phyloP scores from a whole-genome alignment of 2,329 filamentous ascomycete species.

The Calycina marina region DNA sequence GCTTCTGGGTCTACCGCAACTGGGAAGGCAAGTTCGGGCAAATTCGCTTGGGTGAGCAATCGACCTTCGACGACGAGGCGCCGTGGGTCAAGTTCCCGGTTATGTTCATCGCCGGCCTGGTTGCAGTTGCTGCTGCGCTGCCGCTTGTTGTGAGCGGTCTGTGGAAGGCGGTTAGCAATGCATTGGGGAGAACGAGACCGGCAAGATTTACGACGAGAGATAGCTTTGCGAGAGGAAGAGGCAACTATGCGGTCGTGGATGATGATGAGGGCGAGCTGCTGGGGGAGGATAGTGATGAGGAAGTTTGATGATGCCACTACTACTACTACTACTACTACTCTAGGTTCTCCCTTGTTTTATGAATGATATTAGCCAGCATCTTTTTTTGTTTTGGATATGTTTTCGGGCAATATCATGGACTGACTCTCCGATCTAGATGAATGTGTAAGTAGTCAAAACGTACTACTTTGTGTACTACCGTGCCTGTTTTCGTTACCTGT shows the following conservation, averaged over 20 bases:
- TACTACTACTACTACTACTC: too few relatives aligned
- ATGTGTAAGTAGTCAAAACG: too few relatives aligned
- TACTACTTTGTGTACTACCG: too few relatives aligned
- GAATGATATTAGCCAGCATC: too few relatives aligned
- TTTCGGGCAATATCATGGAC: too few relatives aligned
- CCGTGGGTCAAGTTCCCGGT: slow-evolving; percentile 75
- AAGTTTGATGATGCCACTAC: slow-evolving; percentile 36
- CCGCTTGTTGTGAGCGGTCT: slow-evolving; percentile 61
- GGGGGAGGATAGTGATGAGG: slow-evolving; percentile 87
- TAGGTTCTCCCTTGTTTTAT: too few relatives aligned
- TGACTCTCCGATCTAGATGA: too few relatives aligned
- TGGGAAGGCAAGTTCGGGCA: slow-evolving; percentile 87
- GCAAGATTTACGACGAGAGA: slow-evolving; percentile 69
- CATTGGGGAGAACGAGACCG: slow-evolving; percentile 32
- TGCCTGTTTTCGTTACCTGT: too few relatives aligned
- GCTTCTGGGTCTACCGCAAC: slow-evolving; percentile 73
- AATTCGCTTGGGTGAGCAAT: slow-evolving; percentile 70
- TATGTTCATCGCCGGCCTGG: slow-evolving; percentile 50
- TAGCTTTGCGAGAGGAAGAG: slow-evolving; percentile 72
- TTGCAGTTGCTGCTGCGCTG: slow-evolving; percentile 42
- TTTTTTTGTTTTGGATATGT: too few relatives aligned
- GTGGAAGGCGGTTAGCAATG: slow-evolving; percentile 48
- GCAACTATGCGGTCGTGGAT: slow-evolving; percentile 81
- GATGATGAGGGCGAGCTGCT: slow-evolving; percentile 90
- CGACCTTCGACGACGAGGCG: slow-evolving; percentile 52